Evolutionary conservation across 768 basidiomycete species (phyloP).

Genomic region (Albatrellus ellisii): DNA sequence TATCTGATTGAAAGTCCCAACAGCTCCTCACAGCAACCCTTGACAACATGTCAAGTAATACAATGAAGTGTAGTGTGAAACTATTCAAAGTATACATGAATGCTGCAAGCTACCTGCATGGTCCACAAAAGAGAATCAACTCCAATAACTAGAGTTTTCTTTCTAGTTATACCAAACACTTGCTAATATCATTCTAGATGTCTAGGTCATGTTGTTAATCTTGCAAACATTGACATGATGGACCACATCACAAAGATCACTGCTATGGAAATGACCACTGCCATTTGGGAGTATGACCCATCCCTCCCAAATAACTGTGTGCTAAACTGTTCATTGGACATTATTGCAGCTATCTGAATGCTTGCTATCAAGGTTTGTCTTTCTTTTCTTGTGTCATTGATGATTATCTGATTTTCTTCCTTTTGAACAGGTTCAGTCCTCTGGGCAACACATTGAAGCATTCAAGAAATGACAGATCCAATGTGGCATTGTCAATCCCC

Average conservation of each 20-base stretch:
- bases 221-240: conserved; percentile 20
- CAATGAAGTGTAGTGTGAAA: too few species aligned
- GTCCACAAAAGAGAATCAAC: conserved; percentile 13
- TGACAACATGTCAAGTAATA: too few species aligned
- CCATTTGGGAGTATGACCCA: conserved; percentile 25
- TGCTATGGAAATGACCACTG: conserved; percentile 16
- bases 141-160: conserved; percentile 13
- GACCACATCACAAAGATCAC: conserved; percentile 19
- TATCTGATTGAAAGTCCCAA: conserved; percentile 16
- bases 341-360: conserved; percentile 19
- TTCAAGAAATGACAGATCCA: too few species aligned
- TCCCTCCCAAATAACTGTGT: conserved; percentile 14
- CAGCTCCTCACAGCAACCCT: too few species aligned
- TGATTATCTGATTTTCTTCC: background rate
- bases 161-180: background rate
- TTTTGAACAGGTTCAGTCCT: background rate
- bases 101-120: too few species aligned
- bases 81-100: too few species aligned
- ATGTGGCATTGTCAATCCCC: too few species aligned
- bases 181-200: conserved; percentile 14
- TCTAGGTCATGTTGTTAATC: conserved; percentile 20
- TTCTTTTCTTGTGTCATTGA: background rate
- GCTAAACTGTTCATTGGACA: conserved; percentile 18
- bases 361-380: conserved; percentile 20
- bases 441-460: background rate